Conservation (phyloP, 1,284 basidiomycete genomes). For the Heliocybe sulcata region DNA sequence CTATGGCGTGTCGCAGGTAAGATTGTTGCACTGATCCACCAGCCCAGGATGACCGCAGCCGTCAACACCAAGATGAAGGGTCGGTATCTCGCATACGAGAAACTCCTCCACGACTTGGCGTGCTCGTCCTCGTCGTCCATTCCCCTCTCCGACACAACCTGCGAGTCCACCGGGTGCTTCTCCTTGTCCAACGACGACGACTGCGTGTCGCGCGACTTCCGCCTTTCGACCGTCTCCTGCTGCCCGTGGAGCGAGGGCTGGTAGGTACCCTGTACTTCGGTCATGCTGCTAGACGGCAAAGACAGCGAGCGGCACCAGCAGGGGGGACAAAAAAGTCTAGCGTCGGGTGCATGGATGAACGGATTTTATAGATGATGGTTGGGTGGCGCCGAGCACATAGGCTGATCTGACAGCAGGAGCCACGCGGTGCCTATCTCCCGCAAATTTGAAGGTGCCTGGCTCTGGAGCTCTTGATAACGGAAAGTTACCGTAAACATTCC, state of each 20-base stretch:
- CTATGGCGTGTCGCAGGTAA: conserved; percentile 62
- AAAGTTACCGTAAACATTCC: background rate
- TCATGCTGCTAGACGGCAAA: background rate
- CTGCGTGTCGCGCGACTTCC: conserved; percentile 7
- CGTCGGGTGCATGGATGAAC: background rate
- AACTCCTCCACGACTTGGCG: conserved; percentile 8
- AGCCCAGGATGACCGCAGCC: conserved; percentile 59
- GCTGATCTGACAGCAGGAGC: background rate
- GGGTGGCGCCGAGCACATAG: background rate
- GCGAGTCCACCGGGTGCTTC: background rate
- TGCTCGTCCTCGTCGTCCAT: conserved; percentile 19
- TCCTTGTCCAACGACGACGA: conserved; percentile 9
- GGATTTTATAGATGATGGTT: background rate
- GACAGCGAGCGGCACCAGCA: background rate
- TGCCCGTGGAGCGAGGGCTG: background rate
- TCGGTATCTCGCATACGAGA: conserved; percentile 22
- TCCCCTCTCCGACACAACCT: conserved; percentile 9
- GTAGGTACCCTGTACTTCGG: background rate
- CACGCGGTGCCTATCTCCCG: background rate
- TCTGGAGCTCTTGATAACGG: background rate
- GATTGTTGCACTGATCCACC: conserved; percentile 75
- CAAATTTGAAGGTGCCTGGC: background rate
- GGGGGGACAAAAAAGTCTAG: background rate
- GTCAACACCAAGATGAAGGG: conserved; percentile 40
- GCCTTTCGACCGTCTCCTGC: conserved; percentile 8